phyloP scores from a whole-genome alignment of 768 basidiomycete genomes.

The Candolleomyces eurysporus region DNA sequence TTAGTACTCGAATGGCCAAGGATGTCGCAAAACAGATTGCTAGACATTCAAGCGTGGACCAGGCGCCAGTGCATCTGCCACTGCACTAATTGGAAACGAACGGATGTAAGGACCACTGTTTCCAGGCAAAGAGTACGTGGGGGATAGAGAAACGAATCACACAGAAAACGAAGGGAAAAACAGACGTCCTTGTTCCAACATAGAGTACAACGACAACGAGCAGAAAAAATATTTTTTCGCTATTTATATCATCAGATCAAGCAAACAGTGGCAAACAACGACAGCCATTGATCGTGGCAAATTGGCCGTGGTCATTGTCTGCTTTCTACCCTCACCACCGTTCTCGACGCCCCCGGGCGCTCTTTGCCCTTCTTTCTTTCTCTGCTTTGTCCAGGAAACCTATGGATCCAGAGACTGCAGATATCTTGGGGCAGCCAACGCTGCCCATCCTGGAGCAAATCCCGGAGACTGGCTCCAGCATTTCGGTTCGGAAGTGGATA shows the following conservation, averaged over 20 bases:
- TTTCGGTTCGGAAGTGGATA: conserved; percentile 40
- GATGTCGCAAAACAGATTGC: conserved; percentile 31
- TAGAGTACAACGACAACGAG: conserved; percentile 15
- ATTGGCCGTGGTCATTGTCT: not conserved
- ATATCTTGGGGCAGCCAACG: conserved; percentile 66
- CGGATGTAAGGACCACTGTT: conserved; percentile 65
- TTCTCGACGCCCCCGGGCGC: conserved; percentile 24
- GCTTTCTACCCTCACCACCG: not conserved
- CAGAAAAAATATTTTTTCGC: conserved; percentile 18
- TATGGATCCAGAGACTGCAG: conserved; percentile 68
- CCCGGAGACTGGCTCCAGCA: conserved; percentile 29
- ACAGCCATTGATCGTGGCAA: conserved; percentile 3
- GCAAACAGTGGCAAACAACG: conserved; percentile 18
- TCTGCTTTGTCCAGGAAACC: conserved; percentile 19
- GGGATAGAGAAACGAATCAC: conserved; percentile 16
- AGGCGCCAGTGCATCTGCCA: conserved; percentile 60
- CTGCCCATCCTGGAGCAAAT: conserved; percentile 30
- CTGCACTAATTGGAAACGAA: conserved; percentile 76
- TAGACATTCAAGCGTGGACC: conserved; percentile 80
- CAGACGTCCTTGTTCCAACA: conserved; percentile 14
- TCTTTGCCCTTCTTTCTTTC: conserved; percentile 17
- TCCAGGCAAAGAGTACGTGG: conserved; percentile 76
- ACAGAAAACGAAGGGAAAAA: conserved; percentile 9
- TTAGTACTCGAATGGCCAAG: conserved; percentile 82
- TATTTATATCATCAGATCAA: no score